Percentiles rank a stretch among this genome's conserved stretches.
phyloP scores from a whole-genome alignment of 192 early-diverging fungal genomes.

The Thoreauomyces humboldtii region DNA sequence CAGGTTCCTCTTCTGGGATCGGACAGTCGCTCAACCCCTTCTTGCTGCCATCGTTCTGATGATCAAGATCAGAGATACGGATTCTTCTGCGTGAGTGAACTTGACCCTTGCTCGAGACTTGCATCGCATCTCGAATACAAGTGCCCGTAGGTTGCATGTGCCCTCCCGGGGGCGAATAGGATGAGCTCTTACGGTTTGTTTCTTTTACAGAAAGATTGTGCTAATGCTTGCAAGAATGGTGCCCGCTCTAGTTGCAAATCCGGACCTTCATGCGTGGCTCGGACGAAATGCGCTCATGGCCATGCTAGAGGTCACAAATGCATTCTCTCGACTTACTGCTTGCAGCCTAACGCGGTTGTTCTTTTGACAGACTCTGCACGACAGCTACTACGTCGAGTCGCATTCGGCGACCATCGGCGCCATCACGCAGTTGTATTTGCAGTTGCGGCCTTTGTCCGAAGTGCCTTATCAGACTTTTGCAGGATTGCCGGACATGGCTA shows the following conservation, averaged over 20 bases:
- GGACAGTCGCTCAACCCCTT: conserved; percentile 1
- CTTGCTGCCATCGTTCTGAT: conserved; percentile 12
- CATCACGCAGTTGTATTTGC: conserved; percentile 33
- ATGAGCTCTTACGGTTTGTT: too few relatives aligned
- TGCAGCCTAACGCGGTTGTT: not conserved
- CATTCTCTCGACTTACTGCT: conserved; percentile 8
- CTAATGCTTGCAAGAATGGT: conserved; percentile 1
- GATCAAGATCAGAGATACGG: conserved; percentile 25
- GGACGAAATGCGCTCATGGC: conserved; percentile 18
- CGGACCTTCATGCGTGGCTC: conserved; percentile 20
- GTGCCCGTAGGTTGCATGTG: too few relatives aligned
- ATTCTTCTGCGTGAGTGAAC: too few relatives aligned
- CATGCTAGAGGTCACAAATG: conserved; percentile 20
- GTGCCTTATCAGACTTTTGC: conserved; percentile 31
- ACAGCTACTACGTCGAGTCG: conserved; percentile 34
- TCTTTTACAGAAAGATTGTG: not conserved
- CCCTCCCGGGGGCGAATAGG: too few relatives aligned
- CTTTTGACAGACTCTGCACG: conserved; percentile 39
- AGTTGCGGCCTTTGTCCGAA: conserved; percentile 18
- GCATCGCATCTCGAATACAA: too few relatives aligned
- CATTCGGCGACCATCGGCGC: conserved; percentile 31
- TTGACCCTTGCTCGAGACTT: too few relatives aligned
- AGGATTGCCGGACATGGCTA: conserved; percentile 34
- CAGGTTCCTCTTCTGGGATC: conserved; percentile 23
- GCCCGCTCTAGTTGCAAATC: not conserved